A percentile compares a stretch with the other conserved stretches of the same genome.
Evolutionary conservation across 352 stramenopile species (phyloP).

Genomic region (Globisporangium camurandrum): DNA sequence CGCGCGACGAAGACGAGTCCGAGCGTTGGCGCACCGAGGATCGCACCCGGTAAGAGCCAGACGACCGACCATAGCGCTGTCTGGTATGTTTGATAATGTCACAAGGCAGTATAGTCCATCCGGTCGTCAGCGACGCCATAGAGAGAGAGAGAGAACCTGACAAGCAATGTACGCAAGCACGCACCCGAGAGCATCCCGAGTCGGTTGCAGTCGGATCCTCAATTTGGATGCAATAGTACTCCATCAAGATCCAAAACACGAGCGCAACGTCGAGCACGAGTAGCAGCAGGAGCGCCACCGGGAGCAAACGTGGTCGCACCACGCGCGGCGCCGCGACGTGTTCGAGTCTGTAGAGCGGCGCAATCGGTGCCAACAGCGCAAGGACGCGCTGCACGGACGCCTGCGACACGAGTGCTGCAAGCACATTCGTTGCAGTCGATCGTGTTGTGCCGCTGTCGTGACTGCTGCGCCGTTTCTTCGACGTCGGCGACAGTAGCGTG

Average conservation of each 20-base stretch:
- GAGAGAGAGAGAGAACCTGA: no score
- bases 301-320: slow-evolving; percentile 26
- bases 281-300: slow-evolving; percentile 45
- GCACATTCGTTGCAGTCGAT: slow-evolving; percentile 8
- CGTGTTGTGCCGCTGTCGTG: background rate
- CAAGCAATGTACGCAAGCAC: slow-evolving; percentile 12
- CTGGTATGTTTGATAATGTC: no score
- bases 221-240: slow-evolving; percentile 86
- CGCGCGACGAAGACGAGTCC: slow-evolving; percentile 61
- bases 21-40: slow-evolving; percentile 51
- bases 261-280: slow-evolving; percentile 57
- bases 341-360: slow-evolving; percentile 52
- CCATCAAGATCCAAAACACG: slow-evolving; percentile 70
- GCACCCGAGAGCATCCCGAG: slow-evolving; percentile 68
- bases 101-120: no score
- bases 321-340: slow-evolving; percentile 26
- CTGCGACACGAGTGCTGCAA: slow-evolving; percentile 12
- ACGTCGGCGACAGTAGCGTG: slow-evolving; percentile 14
- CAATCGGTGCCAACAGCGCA: slow-evolving; percentile 33
- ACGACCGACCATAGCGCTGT: slow-evolving; percentile 51
- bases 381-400: slow-evolving; percentile 12
- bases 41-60: slow-evolving; percentile 48
- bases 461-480: slow-evolving; percentile 7
- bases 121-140: no score
- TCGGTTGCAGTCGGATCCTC: slow-evolving; percentile 61